Base-by-base conservation (phyloP, 192 early-diverging fungal genomes). In the Linnemannia zychae region DNA sequence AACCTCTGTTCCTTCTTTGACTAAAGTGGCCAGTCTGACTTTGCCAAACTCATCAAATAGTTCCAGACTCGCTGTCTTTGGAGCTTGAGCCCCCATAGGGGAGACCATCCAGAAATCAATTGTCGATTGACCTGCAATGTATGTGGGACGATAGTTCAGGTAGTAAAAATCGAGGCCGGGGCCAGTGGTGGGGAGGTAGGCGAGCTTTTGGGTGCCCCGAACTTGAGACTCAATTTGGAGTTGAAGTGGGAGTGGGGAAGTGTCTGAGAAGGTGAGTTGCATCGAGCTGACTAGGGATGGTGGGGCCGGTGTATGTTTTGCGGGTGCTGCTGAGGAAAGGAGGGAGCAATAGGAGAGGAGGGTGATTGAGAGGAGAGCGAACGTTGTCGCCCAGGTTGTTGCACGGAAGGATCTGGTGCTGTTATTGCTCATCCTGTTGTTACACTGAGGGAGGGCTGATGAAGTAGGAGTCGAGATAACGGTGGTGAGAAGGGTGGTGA, bases 71-170 rank as follows among this genome's bases (percentile, higher is more conserved):
- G 46, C 75, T 0, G 75, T 38, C 49, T 77, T 67, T 34, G 75
- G 75, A 9, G 75, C n/a, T 1, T 17, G 24, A 12, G 49, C 36
- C 2, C 75, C 75, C 67, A 57, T 38, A 1, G 75, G 75, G 6
- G 75, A 69, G 48, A 77, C 34, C 75, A 77, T 77, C 75, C 75
- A 77, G 31, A 77, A 77, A 48, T 77, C 75, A 36, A 77, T 67
- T 20, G 46, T 77, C 36, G 66, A 69, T 4, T 47, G 15, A 1
- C 75, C 75, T 0, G 75, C 75, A 16, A 40, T 31, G 13, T 77
- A 77, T 13, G 66, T 37, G 13, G 75, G 75, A 6, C 75, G 75
- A 48, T 77, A 77, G 67, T 77, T 77, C 9, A 77, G 67, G 48
- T 77, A 77, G 15, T 77, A 77, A 33, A 77, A 77, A 37, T 77